Evolutionary conservation across 2,329 filamentous ascomycete genomes (phyloP), one percentile per base, ranked within the genome.

Genomic region (Fusarium tricinctum): DNA sequence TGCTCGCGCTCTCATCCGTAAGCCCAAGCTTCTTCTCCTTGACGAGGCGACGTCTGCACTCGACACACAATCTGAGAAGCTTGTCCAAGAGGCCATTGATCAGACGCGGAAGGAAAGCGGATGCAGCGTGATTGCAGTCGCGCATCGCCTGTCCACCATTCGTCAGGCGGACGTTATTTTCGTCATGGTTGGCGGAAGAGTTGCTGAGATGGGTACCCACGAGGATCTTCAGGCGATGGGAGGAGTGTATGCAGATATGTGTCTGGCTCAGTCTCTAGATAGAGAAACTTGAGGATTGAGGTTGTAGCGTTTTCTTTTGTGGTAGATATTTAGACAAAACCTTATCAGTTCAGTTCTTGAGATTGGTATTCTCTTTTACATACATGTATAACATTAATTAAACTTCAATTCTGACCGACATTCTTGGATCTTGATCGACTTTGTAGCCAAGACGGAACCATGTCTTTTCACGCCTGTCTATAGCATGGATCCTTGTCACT

Each of bases 31-130:
- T 13, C 78, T 92, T 3, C 84, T 92, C 9, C 80, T 92, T 1
- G 90, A 92, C 66, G 90, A 92, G 76, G 90, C 90, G 2, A 92
- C 90, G 0, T 77, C 74, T 17, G 78, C 78, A 3, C 79, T 91
- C 0, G 88, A 91, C 60, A 87, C 87, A 2, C 82, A 88, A 62
- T 86, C 84, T 1, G 89, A 91, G 73, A 82, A 82, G 48, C 76
- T 88, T 4, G 85, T 91, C 3, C 87, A 90, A 73, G 78, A 76
- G 2, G 87, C 87, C 0, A 79, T 91, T 26, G 84, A 69, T 9
- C 38, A 58, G 6, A 54, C 66, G 1, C 52, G 56, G 23, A 57
- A 13, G 48, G 52, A 58, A n/a, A 68, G 46, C 13, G 51, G 63
- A 2, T 66, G 63, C 14, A 91, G 88, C 2, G 89, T 87, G 0